Conservation (phyloP, 257 asterid genomes). For the Haberlea rhodopensis region DNA sequence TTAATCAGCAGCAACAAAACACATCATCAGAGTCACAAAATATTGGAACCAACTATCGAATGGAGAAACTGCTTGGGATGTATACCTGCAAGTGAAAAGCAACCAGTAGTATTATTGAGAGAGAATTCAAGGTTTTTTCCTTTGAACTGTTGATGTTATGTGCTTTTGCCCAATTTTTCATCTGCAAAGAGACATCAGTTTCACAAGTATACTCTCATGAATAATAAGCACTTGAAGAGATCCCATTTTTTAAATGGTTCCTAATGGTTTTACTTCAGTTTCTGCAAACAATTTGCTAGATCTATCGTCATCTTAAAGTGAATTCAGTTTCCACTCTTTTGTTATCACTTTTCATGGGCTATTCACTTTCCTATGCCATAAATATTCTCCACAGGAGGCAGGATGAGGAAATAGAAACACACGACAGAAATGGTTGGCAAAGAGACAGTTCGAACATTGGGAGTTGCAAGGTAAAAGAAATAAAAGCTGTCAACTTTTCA, state of each 20-base stretch:
- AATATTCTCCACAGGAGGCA: neutral
- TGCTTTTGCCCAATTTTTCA: conserved; percentile 91
- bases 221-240: conserved; percentile 7
- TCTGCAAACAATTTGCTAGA: neutral
- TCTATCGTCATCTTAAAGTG: neutral
- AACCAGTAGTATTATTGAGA: conserved; percentile 74
- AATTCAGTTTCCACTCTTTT: neutral
- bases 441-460: neutral
- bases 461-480: neutral
- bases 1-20: too few relatives aligned
- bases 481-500: neutral
- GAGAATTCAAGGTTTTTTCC: conserved; percentile 80
- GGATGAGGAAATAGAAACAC: neutral
- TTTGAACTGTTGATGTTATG: conserved; percentile 78
- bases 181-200: conserved; percentile 46
- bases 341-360: neutral
- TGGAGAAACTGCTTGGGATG: neutral
- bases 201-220: conserved; percentile 6
- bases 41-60: neutral
- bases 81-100: conserved; percentile 94
- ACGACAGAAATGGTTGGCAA: neutral
- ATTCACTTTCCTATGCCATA: neutral
- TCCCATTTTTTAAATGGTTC: neutral
- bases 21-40: neutral
- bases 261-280: neutral